Evolutionary conservation across 768 basidiomycete species (phyloP).

Genomic region (Lactarius pseudohatsudake): DNA sequence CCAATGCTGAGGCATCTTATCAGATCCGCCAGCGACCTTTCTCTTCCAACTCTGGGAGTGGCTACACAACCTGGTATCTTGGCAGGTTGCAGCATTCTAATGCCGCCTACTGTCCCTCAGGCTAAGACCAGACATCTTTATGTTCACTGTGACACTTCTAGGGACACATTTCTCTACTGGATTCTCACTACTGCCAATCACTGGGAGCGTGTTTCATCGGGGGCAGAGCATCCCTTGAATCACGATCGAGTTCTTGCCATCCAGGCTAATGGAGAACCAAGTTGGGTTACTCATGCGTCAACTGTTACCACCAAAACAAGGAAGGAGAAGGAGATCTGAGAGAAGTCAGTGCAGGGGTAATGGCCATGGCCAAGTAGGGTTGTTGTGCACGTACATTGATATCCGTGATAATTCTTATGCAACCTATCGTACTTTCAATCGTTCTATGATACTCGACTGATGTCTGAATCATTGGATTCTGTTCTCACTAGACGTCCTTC

Average conservation of each 20-base stretch:
- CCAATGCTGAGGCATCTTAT: too few relatives aligned
- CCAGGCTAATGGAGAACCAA: constrained; percentile 1
- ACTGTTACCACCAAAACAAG: not conserved
- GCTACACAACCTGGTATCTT: constrained; percentile 4
- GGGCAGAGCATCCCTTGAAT: too few relatives aligned
- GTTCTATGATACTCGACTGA: too few relatives aligned
- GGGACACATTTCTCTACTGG: not conserved
- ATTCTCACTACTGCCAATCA: not conserved
- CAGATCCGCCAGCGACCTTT: too few relatives aligned
- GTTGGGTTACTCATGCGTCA: not conserved
- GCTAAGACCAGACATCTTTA: constrained; percentile 6
- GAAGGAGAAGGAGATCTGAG: not conserved
- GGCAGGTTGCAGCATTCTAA: not conserved
- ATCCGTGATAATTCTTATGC: too few relatives aligned
- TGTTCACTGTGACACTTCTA: not conserved
- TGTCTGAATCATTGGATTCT: too few relatives aligned
- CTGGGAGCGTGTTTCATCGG: too few relatives aligned
- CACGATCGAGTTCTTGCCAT: not conserved
- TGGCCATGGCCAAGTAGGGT: too few relatives aligned
- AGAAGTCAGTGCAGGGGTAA: not conserved
- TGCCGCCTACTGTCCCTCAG: not conserved
- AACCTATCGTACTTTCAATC: too few relatives aligned
- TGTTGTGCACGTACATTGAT: too few relatives aligned
- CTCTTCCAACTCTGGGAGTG: constrained; percentile 10
- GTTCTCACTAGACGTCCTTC: too few relatives aligned